A percentile compares a stretch with the other conserved stretches of the same genome.
Conservation (phyloP, 495 filamentous ascomycete genomes). For the Cercophora sp. region DNA sequence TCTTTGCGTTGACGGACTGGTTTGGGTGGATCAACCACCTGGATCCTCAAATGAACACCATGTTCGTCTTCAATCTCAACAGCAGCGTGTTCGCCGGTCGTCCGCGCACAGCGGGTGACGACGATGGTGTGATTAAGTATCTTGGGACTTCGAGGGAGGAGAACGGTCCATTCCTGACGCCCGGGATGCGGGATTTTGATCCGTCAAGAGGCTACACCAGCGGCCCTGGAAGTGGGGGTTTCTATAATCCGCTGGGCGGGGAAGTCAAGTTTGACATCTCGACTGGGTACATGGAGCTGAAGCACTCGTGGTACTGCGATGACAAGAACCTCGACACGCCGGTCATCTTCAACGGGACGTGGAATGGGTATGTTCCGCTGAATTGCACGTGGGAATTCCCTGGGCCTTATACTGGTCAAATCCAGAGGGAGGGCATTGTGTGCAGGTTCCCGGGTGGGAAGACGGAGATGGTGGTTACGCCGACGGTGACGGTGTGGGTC, state of each 20-base stretch:
- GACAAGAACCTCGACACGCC: conserved; percentile 4
- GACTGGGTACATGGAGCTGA: conserved; percentile 9
- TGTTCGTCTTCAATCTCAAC: conserved; percentile 1
- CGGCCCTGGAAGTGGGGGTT: neutral
- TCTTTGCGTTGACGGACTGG: conserved; percentile 3
- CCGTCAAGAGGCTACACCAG: neutral
- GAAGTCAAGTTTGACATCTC: neutral
- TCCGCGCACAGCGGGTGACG: neutral
- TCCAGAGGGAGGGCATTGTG: neutral
- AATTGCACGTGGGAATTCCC: conserved; percentile 3
- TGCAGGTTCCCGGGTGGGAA: neutral
- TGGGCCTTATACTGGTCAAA: neutral
- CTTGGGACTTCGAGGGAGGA: neutral
- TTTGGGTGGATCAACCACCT: neutral
- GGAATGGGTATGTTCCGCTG: conserved; percentile 8
- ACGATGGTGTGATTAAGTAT: neutral
- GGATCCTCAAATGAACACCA: neutral
- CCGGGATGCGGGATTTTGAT: neutral
- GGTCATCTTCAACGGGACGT: conserved; percentile 9
- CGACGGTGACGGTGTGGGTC: neutral
- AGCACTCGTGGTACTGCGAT: conserved; percentile 8
- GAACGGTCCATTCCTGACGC: neutral
- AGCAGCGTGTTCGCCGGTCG: conserved; percentile 1
- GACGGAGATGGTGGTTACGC: neutral
- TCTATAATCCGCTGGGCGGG: conserved; percentile 8